Evolutionary conservation across 2,329 filamentous ascomycete species (phyloP), one percentile per base, ranked within the genome.

Genomic region (Sclerotinia spermophila): DNA sequence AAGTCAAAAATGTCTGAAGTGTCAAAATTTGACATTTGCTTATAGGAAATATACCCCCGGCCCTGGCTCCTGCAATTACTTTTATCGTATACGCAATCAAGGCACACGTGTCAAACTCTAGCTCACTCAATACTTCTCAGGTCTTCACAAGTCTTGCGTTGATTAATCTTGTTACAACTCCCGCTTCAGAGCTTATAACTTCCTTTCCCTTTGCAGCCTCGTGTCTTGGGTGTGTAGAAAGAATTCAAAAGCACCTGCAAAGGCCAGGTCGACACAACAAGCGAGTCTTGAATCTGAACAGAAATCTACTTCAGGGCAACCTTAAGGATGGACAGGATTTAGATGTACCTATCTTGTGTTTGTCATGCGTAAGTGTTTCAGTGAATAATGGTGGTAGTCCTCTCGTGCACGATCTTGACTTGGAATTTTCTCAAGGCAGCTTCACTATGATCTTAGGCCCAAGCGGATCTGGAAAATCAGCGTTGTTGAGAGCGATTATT

Each of bases 391-490:
- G 44, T 48, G 5, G 17, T 17, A 19, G 7, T 48, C 17, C 19
- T 48, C 17, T 48, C 24, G 19, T 48, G 44, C 44, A 21, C 24
- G 44, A 48, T 48, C 44, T 48, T 48, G 44, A 48, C 7, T 24
- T 48, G 44, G 44, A 48, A 19, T 48, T 48, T 48, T 48, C 4
- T 48, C 44, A 24, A 48, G 19, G 44, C 44, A 21, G 44, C 44
- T 48, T 48, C 44, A 48, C 5, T 17, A 48, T 77, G n/a, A 48
- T 70, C 27, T 75, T 77, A 0, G 80, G 80, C 0, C 73, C 76
- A 1, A 75, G 78, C 6, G 78, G 79, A 0, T 68, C 70, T 19
- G 80, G 79, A 3, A 81, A 81, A 69, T 76, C 79, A 1, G 75
- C 74, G 1, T 73, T 81, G 2, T 66, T 75, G 11, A 70, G 74